Evolutionary conservation across 148 eudicot species (phyloP).

Genomic region (Fagopyrum homotropicum): DNA sequence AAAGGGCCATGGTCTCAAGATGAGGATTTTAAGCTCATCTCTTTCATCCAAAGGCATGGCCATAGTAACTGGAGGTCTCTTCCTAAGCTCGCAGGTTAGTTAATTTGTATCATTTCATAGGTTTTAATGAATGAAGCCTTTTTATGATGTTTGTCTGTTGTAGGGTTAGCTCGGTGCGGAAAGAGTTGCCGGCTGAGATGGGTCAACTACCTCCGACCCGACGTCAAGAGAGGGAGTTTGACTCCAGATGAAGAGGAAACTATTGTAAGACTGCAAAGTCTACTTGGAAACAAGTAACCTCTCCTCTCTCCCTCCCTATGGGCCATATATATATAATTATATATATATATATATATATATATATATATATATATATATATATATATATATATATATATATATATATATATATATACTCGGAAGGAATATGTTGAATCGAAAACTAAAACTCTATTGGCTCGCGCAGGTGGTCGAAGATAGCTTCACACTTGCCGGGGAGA

Average conservation of each 20-base stretch:
- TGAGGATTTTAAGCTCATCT: slow-evolving; percentile 39
- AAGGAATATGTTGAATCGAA: too few species aligned
- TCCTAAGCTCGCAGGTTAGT: slow-evolving; percentile 42
- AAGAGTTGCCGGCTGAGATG: slow-evolving; percentile 54
- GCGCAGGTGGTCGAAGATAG: slow-evolving; percentile 98
- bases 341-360: too few species aligned
- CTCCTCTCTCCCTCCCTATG: background rate
- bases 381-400: background rate
- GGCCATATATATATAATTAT: too few species aligned
- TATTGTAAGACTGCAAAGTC: slow-evolving; percentile 37
- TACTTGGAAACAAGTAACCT: slow-evolving; percentile 40
- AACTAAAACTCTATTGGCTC: too few species aligned
- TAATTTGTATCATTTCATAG: background rate
- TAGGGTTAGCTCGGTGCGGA: slow-evolving; percentile 48
- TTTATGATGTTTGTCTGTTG: background rate
- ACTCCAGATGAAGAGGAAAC: slow-evolving; percentile 37
- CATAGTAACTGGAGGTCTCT: slow-evolving; percentile 51
- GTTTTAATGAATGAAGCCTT: too few species aligned
- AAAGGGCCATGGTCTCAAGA: slow-evolving; percentile 47
- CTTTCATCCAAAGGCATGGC: slow-evolving; percentile 41
- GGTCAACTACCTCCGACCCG: slow-evolving; percentile 56
- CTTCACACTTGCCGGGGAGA: slow-evolving; percentile 81
- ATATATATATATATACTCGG: background rate
- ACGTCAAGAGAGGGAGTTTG: slow-evolving; percentile 41
- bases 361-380: too few species aligned